These are phyloP conservation scores for Hyaloraphidium curvatum DNA, from an alignment of 192 early-diverging fungal species.

Conservation along the genomic window DNA sequence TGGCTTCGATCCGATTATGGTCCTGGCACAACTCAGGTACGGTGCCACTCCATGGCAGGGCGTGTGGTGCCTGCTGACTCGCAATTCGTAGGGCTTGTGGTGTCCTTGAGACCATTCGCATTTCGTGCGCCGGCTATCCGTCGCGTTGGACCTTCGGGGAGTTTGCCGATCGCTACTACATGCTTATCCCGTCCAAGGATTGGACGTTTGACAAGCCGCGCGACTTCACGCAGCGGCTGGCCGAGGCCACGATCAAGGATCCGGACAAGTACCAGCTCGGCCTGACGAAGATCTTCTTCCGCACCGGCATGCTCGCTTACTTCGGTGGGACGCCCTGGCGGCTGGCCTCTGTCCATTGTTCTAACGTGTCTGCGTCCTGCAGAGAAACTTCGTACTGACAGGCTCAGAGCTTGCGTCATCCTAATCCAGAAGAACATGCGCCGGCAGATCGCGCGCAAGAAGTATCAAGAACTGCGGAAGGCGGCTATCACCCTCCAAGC, in stretches of 20 bases:
- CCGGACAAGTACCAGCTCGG: constrained; percentile 86
- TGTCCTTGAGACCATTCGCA: constrained; percentile 97
- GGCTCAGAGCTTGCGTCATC: constrained; percentile 59
- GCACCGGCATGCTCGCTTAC: constrained; percentile 64
- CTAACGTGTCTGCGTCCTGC: too few species aligned
- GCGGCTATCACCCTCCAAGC: constrained; percentile 9
- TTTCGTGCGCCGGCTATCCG: constrained; percentile 95
- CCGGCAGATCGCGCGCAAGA: constrained; percentile 36
- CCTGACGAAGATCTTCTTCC: constrained; percentile 94
- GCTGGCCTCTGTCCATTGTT: too few species aligned
- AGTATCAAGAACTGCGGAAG: constrained; percentile 23
- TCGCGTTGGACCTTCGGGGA: constrained; percentile 70
- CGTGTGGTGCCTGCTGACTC: neutral
- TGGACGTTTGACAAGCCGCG: constrained; percentile 32
- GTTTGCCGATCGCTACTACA: constrained; percentile 69
- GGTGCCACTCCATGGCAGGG: neutral
- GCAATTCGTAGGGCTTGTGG: constrained; percentile 54
- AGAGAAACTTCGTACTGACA: constrained; percentile 75
- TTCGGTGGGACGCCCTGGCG: too few species aligned
- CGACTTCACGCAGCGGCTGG: constrained; percentile 23
- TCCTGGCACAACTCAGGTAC: constrained; percentile 65
- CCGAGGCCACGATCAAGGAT: constrained; percentile 44
- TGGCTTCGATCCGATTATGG: constrained; percentile 85
- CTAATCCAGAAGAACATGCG: constrained; percentile 78
- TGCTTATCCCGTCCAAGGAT: constrained; percentile 24